Percentiles rank a stretch among this genome's conserved stretches.
Evolutionary conservation across 2,329 filamentous ascomycete genomes (phyloP).

Genomic region (Botryotinia calthae): DNA sequence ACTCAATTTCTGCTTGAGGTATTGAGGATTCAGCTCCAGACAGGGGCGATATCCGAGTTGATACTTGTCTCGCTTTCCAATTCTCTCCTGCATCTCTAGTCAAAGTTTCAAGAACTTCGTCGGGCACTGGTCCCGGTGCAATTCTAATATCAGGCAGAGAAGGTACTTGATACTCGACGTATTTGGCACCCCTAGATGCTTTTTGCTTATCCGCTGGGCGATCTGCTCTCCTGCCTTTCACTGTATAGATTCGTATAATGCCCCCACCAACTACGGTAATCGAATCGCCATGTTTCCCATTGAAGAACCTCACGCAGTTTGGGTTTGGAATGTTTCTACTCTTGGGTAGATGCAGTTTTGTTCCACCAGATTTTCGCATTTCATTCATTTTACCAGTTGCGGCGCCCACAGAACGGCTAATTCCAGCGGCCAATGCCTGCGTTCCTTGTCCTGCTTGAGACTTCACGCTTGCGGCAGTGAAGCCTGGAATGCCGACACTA

Average conservation of each 20-base stretch:
- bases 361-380: constrained; percentile 72
- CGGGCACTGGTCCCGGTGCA: constrained; percentile 53
- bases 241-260: constrained; percentile 59
- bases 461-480: constrained; percentile 33
- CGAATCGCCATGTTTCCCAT: constrained; percentile 58
- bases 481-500: constrained; percentile 36
- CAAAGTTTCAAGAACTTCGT: constrained; percentile 34
- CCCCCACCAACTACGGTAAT: constrained; percentile 66
- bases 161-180: constrained; percentile 62
- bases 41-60: constrained; percentile 43
- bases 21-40: constrained; percentile 57
- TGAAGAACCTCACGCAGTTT: constrained; percentile 64
- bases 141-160: constrained; percentile 58
- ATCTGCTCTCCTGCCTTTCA: constrained; percentile 46
- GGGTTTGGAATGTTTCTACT: constrained; percentile 52
- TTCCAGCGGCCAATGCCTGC: constrained; percentile 69
- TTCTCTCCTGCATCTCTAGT: constrained; percentile 33
- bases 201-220: constrained; percentile 55
- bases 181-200: constrained; percentile 45
- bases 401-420: constrained; percentile 69
- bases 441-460: constrained; percentile 65
- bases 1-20: constrained; percentile 84
- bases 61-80: constrained; percentile 41
- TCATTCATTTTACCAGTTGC: constrained; percentile 68
- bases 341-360: constrained; percentile 66